A percentile compares a stretch with the other conserved stretches of the same genome.
phyloP scores from a whole-genome alignment of 768 basidiomycete species.

The Lactarius trivialis region DNA sequence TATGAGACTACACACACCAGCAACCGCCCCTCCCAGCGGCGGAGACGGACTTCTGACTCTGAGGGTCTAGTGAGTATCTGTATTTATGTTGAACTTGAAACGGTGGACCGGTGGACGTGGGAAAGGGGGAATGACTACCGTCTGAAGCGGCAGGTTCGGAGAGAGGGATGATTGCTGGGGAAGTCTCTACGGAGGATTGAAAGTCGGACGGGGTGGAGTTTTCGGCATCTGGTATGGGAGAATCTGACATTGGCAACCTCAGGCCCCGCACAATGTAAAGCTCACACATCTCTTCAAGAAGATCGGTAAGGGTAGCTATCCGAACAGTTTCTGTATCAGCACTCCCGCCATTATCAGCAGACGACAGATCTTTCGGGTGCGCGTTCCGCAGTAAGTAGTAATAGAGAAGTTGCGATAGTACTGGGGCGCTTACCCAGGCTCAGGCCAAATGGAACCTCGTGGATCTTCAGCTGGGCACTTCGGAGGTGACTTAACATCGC shows the following conservation, averaged over 20 bases:
- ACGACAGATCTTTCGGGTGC: background rate
- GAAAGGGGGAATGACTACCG: slow-evolving; percentile 15
- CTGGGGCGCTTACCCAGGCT: background rate
- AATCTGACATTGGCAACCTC: slow-evolving; percentile 7
- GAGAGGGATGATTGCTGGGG: slow-evolving; percentile 18
- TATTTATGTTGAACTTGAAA: too few species aligned
- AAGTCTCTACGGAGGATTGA: slow-evolving; percentile 21
- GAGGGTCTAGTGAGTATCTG: slow-evolving; percentile 18
- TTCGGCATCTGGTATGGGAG: slow-evolving; percentile 20
- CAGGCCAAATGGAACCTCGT: background rate
- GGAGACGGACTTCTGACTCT: slow-evolving; percentile 18
- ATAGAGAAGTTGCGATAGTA: background rate
- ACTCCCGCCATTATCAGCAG: background rate
- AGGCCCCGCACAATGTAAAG: background rate
- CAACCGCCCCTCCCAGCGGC: slow-evolving; percentile 21
- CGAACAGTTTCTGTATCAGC: background rate
- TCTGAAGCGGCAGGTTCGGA: slow-evolving; percentile 10
- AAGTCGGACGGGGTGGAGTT: slow-evolving; percentile 22
- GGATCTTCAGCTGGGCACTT: background rate
- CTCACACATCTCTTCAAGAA: background rate
- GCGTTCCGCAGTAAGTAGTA: background rate
- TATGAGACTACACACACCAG: slow-evolving; percentile 15
- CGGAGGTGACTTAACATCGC: background rate
- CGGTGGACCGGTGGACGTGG: slow-evolving; percentile 5
- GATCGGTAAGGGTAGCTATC: background rate